A percentile compares a stretch with the other conserved stretches of the same genome.
Conservation (phyloP, 108 stramenopile genomes). For the Stephanodiscus triporus region DNA sequence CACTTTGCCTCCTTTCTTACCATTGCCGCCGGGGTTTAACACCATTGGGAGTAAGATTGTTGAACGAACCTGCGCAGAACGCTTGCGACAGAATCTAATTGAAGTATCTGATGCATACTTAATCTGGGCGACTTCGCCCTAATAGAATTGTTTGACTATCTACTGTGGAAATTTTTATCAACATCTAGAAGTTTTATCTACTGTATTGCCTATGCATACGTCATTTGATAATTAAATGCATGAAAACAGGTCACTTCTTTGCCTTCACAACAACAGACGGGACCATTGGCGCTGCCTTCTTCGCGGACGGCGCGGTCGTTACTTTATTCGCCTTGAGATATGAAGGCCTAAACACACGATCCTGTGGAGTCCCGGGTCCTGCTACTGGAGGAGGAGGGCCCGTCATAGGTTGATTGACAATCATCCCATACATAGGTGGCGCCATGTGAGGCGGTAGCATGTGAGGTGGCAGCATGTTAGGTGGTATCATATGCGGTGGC, state of each 20-base stretch:
- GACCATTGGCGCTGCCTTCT: conserved; percentile 30
- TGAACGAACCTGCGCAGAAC: conserved; percentile 39
- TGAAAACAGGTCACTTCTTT: conserved; percentile 21
- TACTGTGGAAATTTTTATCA: too few species aligned
- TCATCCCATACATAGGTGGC: conserved; percentile 24
- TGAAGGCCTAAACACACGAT: too few species aligned
- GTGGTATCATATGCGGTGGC: conserved; percentile 32
- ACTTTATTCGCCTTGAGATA: background rate
- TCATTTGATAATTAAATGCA: background rate
- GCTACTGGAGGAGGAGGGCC: conserved; percentile 13
- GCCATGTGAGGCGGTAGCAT: conserved; percentile 29
- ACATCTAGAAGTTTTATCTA: background rate
- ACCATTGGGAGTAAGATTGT: conserved; percentile 56
- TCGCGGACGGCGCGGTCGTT: conserved; percentile 16
- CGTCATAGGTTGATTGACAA: conserved; percentile 19
- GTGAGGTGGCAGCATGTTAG: conserved; percentile 17
- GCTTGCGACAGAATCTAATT: conserved; percentile 32
- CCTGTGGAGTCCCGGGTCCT: conserved; percentile 1
- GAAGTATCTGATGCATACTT: conserved; percentile 41
- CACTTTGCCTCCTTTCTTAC: conserved; percentile 47
- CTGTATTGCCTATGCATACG: conserved; percentile 9
- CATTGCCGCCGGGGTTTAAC: conserved; percentile 61
- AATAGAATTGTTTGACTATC: too few species aligned
- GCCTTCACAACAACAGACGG: conserved; percentile 41
- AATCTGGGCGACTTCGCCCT: conserved; percentile 30